Evolutionary conservation across 768 basidiomycete genomes (phyloP).

Genomic region (Calocera cornea): DNA sequence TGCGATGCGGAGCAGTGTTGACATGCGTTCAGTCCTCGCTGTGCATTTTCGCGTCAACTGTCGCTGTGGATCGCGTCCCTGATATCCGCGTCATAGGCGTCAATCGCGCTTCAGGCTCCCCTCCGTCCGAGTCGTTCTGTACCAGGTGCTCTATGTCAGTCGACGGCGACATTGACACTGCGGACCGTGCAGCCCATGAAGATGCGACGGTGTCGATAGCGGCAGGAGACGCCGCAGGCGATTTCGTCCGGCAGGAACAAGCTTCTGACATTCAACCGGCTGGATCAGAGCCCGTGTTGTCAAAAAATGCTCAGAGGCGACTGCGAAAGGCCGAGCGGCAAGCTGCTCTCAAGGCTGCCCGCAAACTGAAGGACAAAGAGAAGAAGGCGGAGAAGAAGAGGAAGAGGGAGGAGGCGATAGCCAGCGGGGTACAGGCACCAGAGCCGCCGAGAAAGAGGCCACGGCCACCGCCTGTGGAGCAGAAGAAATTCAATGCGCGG

Average conservation of each 20-base stretch:
- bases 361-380: conserved; percentile 63
- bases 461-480: conserved; percentile 20
- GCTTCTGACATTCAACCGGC: background rate
- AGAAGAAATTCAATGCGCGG: conserved; percentile 39
- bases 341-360: conserved; percentile 53
- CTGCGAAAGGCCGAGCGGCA: conserved; percentile 55
- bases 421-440: conserved; percentile 26
- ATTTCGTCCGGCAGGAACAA: background rate
- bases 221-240: background rate
- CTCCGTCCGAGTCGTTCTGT: too few species aligned
- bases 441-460: conserved; percentile 11
- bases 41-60: too few species aligned
- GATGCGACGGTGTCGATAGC: background rate
- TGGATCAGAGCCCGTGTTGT: conserved; percentile 28
- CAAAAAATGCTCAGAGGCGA: conserved; percentile 69
- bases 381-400: conserved; percentile 51
- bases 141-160: background rate
- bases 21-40: background rate
- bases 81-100: background rate
- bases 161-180: background rate
- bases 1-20: conserved; percentile 29
- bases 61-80: background rate
- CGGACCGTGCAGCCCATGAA: background rate
- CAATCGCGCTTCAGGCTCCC: background rate
- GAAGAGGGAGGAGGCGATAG: conserved; percentile 29